Evolutionary conservation across 31 red algal genomes (phyloP), one percentile per base, ranked within the genome.

Genomic region (Porphyra umbilicalis): DNA sequence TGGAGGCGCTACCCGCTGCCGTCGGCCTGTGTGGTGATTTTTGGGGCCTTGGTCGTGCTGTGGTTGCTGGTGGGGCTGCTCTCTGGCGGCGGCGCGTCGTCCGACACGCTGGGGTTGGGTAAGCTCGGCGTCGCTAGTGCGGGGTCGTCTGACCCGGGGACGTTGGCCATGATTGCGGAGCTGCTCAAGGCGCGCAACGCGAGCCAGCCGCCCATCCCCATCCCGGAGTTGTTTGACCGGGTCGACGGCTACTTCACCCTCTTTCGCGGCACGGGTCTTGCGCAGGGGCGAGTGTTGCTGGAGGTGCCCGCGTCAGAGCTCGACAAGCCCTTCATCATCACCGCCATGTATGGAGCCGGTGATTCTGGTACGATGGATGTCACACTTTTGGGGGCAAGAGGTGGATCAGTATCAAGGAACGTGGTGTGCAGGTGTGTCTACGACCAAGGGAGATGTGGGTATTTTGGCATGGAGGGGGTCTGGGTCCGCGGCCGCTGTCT

Each of bases 271-370:
- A 71, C 7, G 20, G 57, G 57, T 29, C 57, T 71, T 8, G 57
- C 57, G 57, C 57, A 71, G 57, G 57, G 57, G 14, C 57, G 57
- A 29, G 57, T 71, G 57, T 4, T 71, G 6, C 71, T 87, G 8
- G 77, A 81, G 42, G 80, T 87, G 57, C 85, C 85, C 39, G 39
- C 35, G 11, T 20, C 79, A 10, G 44, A 81, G 13, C 39, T 87
- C 0, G 78, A 87, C 33, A 35, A 32, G 34, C 79, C 85, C 30
- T 87, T 87, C 77, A 79, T 87, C 38, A 74, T 87, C 79, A 79
- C 39, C 36, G 77, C 36, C 36, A 39, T 87, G 30, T 80, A 38
- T n/a, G 82, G 6, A n/a, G 32, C 79, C n/a, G 85, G 77, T 33
- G 85, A 87, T 71, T n/a, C n/a, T n/a, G n/a, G n/a, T n/a, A n/a